Evolutionary conservation across 352 stramenopile species (phyloP), one percentile per base, ranked within the genome.

Genomic region (Blastocystis sp.): DNA sequence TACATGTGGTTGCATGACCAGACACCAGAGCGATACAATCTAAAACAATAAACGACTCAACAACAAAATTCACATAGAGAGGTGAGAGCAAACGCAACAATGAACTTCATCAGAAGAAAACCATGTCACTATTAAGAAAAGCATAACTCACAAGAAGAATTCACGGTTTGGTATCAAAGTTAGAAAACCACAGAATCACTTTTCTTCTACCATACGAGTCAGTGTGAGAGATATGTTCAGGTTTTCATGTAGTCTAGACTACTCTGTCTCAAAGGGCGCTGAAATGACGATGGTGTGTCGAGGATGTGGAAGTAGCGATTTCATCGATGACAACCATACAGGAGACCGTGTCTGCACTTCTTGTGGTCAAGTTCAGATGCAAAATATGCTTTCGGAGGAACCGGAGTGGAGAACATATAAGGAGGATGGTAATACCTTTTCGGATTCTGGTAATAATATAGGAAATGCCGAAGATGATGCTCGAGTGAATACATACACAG

Each of bases 371-470:
- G 49, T 83, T 12, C 49, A 83, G 16, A 24, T 67, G 29, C 52
- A 61, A 27, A 83, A 66, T 32, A 61, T 83, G 27, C 71, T 83
- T 66, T 83, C 71, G 27, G 71, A 83, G 46, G 49, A 83, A 51
- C 71, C 71, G 7, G 71, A 83, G 16, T 83, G 71, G 71, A 32
- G 71, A 29, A 27, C 46, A 3, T 83, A 52, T 56, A 83, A 83
- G 14, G 54, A 83, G n/a, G 71, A 83, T 19, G 71, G 71, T 83
- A 83, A 27, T 24, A 16, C 14, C 0, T 24, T 9, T 21, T 83
- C n/a, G 21, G 35, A 16, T n/a, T 66, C 21, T 52, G n/a, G n/a
- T 66, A 63, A 51, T 49, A n/a, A 16, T 27, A 12, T 66, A 83
- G 71, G 49, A 66, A 66, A 83, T 63, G 71, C 51, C 14, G 43